Evolutionary conservation across 371 early-diverging fungal genomes (phyloP), one percentile per base, ranked within the genome.

Genomic region (Syncephalastrum contaminatum): DNA sequence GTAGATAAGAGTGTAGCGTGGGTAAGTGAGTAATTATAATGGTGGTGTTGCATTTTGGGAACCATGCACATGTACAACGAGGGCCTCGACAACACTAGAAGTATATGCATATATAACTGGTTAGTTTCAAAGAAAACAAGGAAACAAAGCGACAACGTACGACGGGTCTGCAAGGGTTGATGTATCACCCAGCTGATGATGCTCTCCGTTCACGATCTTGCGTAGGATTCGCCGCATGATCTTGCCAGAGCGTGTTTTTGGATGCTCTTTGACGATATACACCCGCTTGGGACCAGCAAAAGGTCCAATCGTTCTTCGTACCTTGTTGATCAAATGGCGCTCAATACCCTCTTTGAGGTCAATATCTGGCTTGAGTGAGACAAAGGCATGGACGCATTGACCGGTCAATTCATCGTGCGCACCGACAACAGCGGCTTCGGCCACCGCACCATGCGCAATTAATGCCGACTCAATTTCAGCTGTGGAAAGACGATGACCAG

Each of bases 201-300:
- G 78, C 61, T 97, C 95, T 55, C 88, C 86, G 15, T 83, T 86
- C 18, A 96, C 90, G 59, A 97, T 85, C 83, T 95, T 97, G 62
- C 98, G 77, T 69, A 99, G 72, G 45, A 99, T 87, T 51, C 99
- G 85, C 21, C 95, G 83, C 86, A 96, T 92, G 63, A 99, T 92
- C 80, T 99, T 99, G 51, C 99, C 99, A 15, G 91, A 91, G 7
- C 98, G 85, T 13, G 99, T 99, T 80, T 99, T 98, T 59, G 99
- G 99, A 57, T 98, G 79, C 56, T 95, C 98, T 20, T 77, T 81
- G 16, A 90, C 86, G 52, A 97, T 59, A 59, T 94, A 77, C 41
- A 99, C 81, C 39, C 80, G 73, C 72, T 94, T 95, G 18, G 98
- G 96, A 12, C 90, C 83, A 15, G 97, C 95, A 62, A 99, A 94